Base-by-base conservation (phyloP, 129 eudicot species). In the Flaveria robusta region DNA sequence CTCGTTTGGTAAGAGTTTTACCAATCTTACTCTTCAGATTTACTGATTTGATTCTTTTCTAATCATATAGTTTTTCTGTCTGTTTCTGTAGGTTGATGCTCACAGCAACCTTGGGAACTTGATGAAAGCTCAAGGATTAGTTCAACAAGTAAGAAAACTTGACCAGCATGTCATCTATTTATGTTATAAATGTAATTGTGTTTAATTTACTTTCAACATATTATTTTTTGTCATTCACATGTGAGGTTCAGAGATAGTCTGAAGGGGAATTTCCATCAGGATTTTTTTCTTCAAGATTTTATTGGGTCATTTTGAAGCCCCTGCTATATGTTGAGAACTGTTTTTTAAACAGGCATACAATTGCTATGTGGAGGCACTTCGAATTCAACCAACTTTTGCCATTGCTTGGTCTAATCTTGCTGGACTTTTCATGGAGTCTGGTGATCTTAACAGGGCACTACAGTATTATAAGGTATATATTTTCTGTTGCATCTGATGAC, bases 391-490 rank as follows among this genome's bases (percentile, higher is more conserved):
- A 55, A 91, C 86, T 81, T 89, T 91, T 81, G 90, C 99, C 50
- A 91, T 94, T 76, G 99, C 97, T 27, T 94, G 99, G 99, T 94
- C 99, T 71, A 94, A 94, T 74, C 96, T 94, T 77, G 99, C 93
- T 81, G 97, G 96, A 27, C 89, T 91, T 79, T 91, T 91, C 76
- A 91, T 94, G 99, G 99, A 94, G 74, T 83, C 96, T 0, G 96
- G 99, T 51, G 97, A 94, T 75, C 88, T 83, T 50, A 86, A 77
- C 51, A 84, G 93, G 82, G 99, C 99, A 72, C 84, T 94, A 68
- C 96, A 91, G 81, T 94, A 88, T 75, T 94, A 94, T 83, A 94
- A 91, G 97, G 99, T 91, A 74, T 79, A 14, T 52, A 66, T 22
- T 11, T 43, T 0, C 20, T 72, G 18, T 18, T 56, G 78, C 18